Conservation (phyloP, 176 grass and related monocot genomes). For the Echinochloa phyllopogon region DNA sequence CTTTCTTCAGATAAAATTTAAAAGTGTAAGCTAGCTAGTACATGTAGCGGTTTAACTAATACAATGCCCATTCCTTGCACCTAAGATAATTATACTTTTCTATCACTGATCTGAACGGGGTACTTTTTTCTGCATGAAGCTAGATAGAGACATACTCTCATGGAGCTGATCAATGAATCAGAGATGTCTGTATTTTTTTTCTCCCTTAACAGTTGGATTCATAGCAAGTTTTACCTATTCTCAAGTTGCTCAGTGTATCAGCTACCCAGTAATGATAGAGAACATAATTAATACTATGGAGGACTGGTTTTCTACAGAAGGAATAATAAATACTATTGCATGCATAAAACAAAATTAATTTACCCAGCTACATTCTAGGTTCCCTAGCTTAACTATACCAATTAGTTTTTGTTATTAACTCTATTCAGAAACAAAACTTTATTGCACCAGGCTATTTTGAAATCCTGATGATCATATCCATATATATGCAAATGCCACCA, state of each 20-base stretch:
- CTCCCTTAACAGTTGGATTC: background rate
- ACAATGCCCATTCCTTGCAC: constrained; percentile 38
- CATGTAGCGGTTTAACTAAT: constrained; percentile 4
- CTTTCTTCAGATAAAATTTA: background rate
- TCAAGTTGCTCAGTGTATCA: background rate
- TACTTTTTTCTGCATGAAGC: background rate
- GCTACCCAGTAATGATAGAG: background rate
- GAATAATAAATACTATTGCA: background rate
- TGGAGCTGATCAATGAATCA: constrained; percentile 21
- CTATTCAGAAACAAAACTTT: background rate
- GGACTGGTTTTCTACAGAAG: background rate
- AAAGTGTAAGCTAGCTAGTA: background rate
- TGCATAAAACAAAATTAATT: background rate
- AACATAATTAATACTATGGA: background rate
- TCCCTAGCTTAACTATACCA: background rate
- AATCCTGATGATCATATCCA: background rate
- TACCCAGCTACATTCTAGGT: background rate
- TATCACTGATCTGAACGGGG: background rate
- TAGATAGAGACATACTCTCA: constrained; percentile 1
- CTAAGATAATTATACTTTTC: background rate
- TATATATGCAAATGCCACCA: background rate
- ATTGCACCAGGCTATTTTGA: background rate
- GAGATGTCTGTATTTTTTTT: background rate
- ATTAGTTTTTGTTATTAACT: too few relatives aligned
- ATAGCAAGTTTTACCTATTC: background rate